Conservation (phyloP, 2,329 filamentous ascomycete genomes). For the Daldinia eschscholtzii region DNA sequence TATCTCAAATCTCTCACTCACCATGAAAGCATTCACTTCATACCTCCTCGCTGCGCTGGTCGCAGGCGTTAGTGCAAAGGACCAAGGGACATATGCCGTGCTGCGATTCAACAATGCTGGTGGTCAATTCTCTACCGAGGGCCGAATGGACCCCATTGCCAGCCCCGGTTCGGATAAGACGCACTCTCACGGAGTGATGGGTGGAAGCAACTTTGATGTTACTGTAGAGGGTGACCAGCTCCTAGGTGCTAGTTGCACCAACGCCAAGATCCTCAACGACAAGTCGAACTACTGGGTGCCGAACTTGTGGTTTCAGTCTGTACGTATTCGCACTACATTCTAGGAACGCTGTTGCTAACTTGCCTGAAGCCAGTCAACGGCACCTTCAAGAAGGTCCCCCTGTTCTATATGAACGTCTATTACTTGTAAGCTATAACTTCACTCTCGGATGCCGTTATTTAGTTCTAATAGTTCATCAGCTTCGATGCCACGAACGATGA, state of each 20-base stretch:
- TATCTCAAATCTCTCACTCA: slow-evolving; percentile 17
- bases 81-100: slow-evolving; percentile 69
- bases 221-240: slow-evolving; percentile 71
- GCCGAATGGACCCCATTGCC: slow-evolving; percentile 76
- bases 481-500: slow-evolving; percentile 73
- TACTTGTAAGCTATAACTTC: slow-evolving; percentile 68
- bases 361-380: slow-evolving; percentile 62
- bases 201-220: slow-evolving; percentile 74
- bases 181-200: slow-evolving; percentile 78
- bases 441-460: neutral
- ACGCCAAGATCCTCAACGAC: slow-evolving; percentile 74
- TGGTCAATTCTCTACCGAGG: slow-evolving; percentile 68
- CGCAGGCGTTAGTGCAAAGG: slow-evolving; percentile 21
- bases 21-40: slow-evolving; percentile 32
- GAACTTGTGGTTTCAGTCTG: slow-evolving; percentile 73
- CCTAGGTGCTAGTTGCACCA: slow-evolving; percentile 73
- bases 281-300: slow-evolving; percentile 83
- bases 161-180: slow-evolving; percentile 66
- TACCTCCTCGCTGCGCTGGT: slow-evolving; percentile 28
- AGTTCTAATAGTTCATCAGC: slow-evolving; percentile 49
- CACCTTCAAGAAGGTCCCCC: slow-evolving; percentile 73
- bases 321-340: neutral
- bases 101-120: slow-evolving; percentile 72
- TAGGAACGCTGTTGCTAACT: neutral
- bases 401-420: slow-evolving; percentile 80